These are phyloP conservation scores for Paspalum notatum DNA, from an alignment of 176 grass and related monocot genomes.

Conservation along the genomic window DNA sequence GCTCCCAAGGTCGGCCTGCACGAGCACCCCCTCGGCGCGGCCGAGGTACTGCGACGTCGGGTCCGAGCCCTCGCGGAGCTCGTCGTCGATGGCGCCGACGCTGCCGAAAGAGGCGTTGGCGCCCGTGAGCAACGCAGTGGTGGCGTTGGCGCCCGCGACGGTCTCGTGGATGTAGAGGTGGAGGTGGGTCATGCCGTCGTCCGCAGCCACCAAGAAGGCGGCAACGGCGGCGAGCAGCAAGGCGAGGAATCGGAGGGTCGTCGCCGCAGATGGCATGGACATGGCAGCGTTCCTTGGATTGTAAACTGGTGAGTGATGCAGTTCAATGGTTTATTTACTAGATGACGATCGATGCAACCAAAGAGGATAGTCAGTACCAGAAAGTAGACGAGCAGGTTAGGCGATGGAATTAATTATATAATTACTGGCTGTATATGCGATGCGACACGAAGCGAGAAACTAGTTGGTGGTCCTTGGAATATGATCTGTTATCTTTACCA, in stretches of 20 bases:
- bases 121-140: background rate
- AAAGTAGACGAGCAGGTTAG: conserved; percentile 19
- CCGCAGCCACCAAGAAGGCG: background rate
- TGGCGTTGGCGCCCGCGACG: conserved; percentile 31
- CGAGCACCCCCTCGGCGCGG: conserved; percentile 28
- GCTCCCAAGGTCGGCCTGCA: conserved; percentile 33
- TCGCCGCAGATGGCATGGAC: too few relatives aligned
- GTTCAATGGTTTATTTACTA: too few relatives aligned
- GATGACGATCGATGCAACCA: too few relatives aligned
- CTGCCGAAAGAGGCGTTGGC: conserved; percentile 10
- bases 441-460: too few relatives aligned
- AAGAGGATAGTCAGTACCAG: background rate
- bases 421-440: too few relatives aligned
- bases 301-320: background rate
- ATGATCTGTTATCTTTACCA: conserved; percentile 1
- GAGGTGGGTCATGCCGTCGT: conserved; percentile 33
- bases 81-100: conserved; percentile 16
- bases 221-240: background rate
- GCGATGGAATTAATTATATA: background rate
- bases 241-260: background rate
- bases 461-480: background rate
- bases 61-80: conserved; percentile 25
- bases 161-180: conserved; percentile 46
- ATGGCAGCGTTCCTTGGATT: background rate
- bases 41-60: conserved; percentile 29